These are phyloP conservation scores for thale cress (Arabidopsis thaliana) DNA, from an alignment of 345 rosid species.

Conservation along the genomic window DNA sequence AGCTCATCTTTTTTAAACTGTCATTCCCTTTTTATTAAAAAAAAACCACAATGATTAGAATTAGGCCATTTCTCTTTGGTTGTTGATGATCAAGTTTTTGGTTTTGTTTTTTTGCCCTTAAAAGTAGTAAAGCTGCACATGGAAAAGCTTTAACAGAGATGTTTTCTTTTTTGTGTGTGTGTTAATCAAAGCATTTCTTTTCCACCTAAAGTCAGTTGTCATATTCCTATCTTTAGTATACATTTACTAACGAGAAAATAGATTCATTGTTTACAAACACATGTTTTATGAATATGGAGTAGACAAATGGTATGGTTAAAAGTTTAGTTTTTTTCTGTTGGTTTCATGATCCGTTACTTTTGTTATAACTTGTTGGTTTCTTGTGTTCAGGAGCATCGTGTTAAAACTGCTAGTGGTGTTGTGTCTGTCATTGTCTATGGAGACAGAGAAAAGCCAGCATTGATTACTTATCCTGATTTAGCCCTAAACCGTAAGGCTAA, in stretches of 20 bases:
- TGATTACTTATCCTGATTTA: constrained; percentile 90
- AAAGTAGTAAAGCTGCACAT: constrained; percentile 56
- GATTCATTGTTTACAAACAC: constrained; percentile 36
- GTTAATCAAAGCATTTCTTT: background rate
- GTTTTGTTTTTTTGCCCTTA: constrained; percentile 32
- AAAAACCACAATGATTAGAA: constrained; percentile 52
- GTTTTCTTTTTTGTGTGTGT: constrained; percentile 24
- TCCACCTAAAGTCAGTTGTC: constrained; percentile 44
- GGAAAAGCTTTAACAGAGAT: constrained; percentile 52
- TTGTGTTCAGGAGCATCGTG: constrained; percentile 74
- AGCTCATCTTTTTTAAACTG: constrained; percentile 48
- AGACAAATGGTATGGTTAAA: constrained; percentile 26
- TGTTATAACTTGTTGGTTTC: constrained; percentile 27
- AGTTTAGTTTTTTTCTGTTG: background rate
- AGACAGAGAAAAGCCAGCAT: constrained; percentile 82
- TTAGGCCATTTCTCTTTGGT: constrained; percentile 39
- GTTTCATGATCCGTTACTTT: background rate
- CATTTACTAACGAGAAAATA: constrained; percentile 29
- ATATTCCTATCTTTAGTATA: constrained; percentile 30
- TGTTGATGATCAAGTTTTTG: constrained; percentile 42
- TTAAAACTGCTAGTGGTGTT: constrained; percentile 70
- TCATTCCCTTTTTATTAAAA: constrained; percentile 40
- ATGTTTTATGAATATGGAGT: constrained; percentile 26
- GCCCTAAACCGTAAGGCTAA: constrained; percentile 74
- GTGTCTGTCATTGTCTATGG: constrained; percentile 87